Percentiles rank a stretch among this genome's conserved stretches.
phyloP scores from a whole-genome alignment of 257 asterid species.

The Nicotiana knightiana region DNA sequence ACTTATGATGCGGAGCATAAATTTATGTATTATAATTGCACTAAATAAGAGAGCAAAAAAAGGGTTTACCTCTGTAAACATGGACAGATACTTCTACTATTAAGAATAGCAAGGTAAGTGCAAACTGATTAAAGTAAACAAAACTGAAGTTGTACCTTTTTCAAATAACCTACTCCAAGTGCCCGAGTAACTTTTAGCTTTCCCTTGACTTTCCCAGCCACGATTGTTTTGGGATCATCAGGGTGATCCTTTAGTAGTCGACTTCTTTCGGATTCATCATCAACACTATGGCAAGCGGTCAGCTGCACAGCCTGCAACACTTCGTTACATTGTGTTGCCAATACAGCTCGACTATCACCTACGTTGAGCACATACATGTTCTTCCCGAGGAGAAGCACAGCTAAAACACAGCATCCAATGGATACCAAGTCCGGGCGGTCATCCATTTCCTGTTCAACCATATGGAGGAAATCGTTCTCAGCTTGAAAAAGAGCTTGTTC shows the following conservation, averaged over 20 bases:
- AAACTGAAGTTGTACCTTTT: slow-evolving; percentile 47
- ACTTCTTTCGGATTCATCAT: slow-evolving; percentile 65
- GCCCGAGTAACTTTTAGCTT: slow-evolving; percentile 92
- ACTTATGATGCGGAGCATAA: no score
- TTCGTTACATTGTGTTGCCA: slow-evolving; percentile 48
- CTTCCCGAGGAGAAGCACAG: slow-evolving; percentile 66
- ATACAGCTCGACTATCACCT: slow-evolving; percentile 94
- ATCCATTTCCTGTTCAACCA: slow-evolving; percentile 98
- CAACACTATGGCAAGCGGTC: slow-evolving; percentile 74
- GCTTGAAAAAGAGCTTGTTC: slow-evolving; percentile 67
- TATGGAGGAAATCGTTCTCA: slow-evolving; percentile 74
- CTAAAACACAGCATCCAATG: slow-evolving; percentile 78
- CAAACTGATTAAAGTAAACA: neutral
- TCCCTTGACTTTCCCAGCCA: slow-evolving; percentile 80
- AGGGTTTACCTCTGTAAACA: neutral
- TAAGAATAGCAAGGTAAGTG: neutral
- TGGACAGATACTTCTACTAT: neutral
- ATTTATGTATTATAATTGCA: no score
- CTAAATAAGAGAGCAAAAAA: neutral
- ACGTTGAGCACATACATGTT: slow-evolving; percentile 67
- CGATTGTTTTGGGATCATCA: slow-evolving; percentile 53
- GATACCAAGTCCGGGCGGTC: slow-evolving; percentile 92
- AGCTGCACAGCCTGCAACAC: slow-evolving; percentile 63
- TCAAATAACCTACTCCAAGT: slow-evolving; percentile 96
- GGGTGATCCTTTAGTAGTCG: slow-evolving; percentile 67